Evolutionary conservation across 768 basidiomycete genomes (phyloP).

Genomic region (Panellus pusillus): DNA sequence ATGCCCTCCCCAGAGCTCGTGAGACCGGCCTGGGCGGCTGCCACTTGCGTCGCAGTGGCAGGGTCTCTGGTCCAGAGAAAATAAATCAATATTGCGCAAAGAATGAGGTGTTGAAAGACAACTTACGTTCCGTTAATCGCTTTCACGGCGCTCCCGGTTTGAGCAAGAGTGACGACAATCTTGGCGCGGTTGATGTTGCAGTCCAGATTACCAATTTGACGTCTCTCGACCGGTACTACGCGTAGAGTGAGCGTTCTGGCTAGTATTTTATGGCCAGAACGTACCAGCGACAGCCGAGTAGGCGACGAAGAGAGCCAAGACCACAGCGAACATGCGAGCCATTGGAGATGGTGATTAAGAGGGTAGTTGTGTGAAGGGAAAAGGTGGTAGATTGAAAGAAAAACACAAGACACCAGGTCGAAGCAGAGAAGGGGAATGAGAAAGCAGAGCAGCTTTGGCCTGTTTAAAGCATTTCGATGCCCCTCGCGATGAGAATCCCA

Average conservation of each 20-base stretch:
- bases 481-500: too few relatives aligned
- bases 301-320: constrained; percentile 17
- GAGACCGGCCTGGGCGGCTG: constrained; percentile 20
- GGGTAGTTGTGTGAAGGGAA: background rate
- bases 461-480: constrained; percentile 3
- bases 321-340: constrained; percentile 23
- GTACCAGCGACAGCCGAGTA: constrained; percentile 10
- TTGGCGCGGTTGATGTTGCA: constrained; percentile 29
- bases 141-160: constrained; percentile 23
- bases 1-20: constrained; percentile 22
- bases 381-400: constrained; percentile 7
- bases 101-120: background rate
- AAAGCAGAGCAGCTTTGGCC: background rate
- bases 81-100: background rate
- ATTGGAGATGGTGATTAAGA: constrained; percentile 11
- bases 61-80: constrained; percentile 12
- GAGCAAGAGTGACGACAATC: constrained; percentile 25
- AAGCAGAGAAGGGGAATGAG: constrained; percentile 21
- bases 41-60: constrained; percentile 16
- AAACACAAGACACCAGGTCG: constrained; percentile 23
- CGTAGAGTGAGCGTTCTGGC: background rate
- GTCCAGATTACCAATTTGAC: background rate
- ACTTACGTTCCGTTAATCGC: constrained; percentile 22
- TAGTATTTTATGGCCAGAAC: constrained; percentile 1
- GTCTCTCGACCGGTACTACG: constrained; percentile 8